phyloP scores from a whole-genome alignment of 176 grass and related monocot species.

The Rhynchospora breviuscula region DNA sequence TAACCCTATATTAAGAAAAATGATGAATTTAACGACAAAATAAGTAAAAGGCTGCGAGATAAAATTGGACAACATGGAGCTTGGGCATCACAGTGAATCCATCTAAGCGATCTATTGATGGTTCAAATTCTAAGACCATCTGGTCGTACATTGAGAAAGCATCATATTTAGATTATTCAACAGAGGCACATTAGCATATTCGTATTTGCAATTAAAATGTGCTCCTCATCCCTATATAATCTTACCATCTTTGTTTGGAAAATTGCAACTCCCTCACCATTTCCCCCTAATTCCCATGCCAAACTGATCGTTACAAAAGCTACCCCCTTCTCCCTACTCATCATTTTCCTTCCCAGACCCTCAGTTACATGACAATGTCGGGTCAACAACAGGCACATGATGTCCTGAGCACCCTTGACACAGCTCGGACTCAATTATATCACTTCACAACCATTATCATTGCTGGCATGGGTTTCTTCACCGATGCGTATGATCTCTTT shows the following conservation, averaged over 20 bases:
- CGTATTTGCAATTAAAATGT: not conserved
- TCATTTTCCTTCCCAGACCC: not conserved
- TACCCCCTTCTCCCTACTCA: not conserved
- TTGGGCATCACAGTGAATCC: constrained; percentile 2
- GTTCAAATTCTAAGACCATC: not conserved
- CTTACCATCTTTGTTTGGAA: not conserved
- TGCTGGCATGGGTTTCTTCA: constrained; percentile 44
- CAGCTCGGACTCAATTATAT: constrained; percentile 28
- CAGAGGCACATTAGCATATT: not conserved
- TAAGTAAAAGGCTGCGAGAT: not conserved
- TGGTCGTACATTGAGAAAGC: not conserved
- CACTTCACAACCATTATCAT: constrained; percentile 38
- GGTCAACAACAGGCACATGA: not conserved
- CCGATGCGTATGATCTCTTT: constrained; percentile 42
- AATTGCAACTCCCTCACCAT: not conserved
- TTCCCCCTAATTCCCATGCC: not conserved
- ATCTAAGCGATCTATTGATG: not conserved
- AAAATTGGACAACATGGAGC: not conserved
- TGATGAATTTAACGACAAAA: not conserved
- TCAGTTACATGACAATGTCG: not conserved
- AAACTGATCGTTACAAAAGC: not conserved
- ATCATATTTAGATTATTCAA: not conserved
- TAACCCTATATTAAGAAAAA: not conserved
- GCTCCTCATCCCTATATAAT: not conserved
- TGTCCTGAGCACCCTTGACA: constrained; percentile 29